phyloP scores from a whole-genome alignment of 2,329 filamentous ascomycete species.

The Trichoderma pleuroti region DNA sequence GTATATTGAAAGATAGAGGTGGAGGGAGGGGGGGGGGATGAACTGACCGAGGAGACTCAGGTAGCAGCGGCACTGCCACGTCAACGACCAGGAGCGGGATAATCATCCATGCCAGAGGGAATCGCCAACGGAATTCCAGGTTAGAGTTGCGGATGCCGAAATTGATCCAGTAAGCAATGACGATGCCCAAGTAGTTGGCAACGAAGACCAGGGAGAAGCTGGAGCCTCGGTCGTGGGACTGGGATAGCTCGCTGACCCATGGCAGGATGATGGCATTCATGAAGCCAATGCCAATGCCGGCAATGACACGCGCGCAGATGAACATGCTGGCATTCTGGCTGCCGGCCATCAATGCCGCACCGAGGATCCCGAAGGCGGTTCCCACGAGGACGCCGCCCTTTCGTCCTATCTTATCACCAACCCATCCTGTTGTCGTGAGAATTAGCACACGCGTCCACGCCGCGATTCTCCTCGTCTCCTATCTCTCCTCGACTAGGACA shows the following conservation, averaged over 20 bases:
- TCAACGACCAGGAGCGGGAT: conserved; percentile 41
- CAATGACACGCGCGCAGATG: conserved; percentile 46
- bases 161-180: conserved; percentile 39
- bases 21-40: background rate
- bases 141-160: conserved; percentile 33
- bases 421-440: conserved; percentile 32
- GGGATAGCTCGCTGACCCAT: conserved; percentile 46
- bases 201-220: conserved; percentile 49
- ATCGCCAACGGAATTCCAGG: conserved; percentile 36
- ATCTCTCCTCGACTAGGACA: background rate
- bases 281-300: conserved; percentile 50
- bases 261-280: conserved; percentile 49
- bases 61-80: conserved; percentile 39
- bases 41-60: conserved; percentile 41
- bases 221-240: conserved; percentile 44
- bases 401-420: conserved; percentile 52
- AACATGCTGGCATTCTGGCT: conserved; percentile 46
- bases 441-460: background rate
- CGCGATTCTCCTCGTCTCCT: background rate
- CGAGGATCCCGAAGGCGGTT: conserved; percentile 45
- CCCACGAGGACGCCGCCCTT: conserved; percentile 44
- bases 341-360: conserved; percentile 46
- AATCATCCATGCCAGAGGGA: conserved; percentile 39
- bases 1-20: background rate
- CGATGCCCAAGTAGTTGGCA: conserved; percentile 51